phyloP scores from a whole-genome alignment of 495 filamentous ascomycete genomes.

The Cercophora sp. region DNA sequence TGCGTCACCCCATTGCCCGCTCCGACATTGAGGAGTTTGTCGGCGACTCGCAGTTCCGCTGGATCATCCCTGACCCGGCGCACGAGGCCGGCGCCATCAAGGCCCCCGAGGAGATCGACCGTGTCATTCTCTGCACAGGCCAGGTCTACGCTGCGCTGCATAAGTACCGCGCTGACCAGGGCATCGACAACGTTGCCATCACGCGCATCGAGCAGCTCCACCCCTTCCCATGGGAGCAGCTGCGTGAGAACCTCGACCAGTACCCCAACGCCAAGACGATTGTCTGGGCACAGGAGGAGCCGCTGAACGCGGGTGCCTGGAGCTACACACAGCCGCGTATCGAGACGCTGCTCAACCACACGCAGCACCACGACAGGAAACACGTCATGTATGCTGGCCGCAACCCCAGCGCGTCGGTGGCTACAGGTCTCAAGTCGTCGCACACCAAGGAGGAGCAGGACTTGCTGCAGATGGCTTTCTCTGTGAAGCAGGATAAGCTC shows the following conservation, averaged over 20 bases:
- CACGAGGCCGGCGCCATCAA: slow-evolving; percentile 70
- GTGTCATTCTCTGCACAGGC: slow-evolving; percentile 89
- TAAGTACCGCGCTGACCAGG: slow-evolving; percentile 84
- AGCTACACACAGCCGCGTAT: slow-evolving; percentile 91
- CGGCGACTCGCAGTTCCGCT: slow-evolving; percentile 87
- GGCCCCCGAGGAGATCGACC: slow-evolving; percentile 80
- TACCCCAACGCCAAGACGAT: slow-evolving; percentile 97
- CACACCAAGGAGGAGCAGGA: slow-evolving; percentile 95
- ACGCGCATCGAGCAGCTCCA: slow-evolving; percentile 96
- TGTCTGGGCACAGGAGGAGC: slow-evolving; percentile 95
- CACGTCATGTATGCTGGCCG: slow-evolving; percentile 97
- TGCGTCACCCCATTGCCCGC: slow-evolving; percentile 87
- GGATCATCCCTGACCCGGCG: slow-evolving; percentile 86
- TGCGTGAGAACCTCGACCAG: slow-evolving; percentile 89
- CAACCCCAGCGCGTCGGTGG: slow-evolving; percentile 83
- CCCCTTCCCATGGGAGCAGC: slow-evolving; percentile 97
- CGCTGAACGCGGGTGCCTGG: slow-evolving; percentile 94
- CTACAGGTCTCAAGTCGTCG: slow-evolving; percentile 82
- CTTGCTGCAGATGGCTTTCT: slow-evolving; percentile 69
- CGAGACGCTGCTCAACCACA: slow-evolving; percentile 90
- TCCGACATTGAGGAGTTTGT: slow-evolving; percentile 86
- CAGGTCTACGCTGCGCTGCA: slow-evolving; percentile 87
- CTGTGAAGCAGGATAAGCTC: slow-evolving; percentile 60
- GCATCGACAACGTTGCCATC: slow-evolving; percentile 83
- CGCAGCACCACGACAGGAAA: slow-evolving; percentile 82